phyloP scores from a whole-genome alignment of 768 basidiomycete species.

The Podaxis sp. region DNA sequence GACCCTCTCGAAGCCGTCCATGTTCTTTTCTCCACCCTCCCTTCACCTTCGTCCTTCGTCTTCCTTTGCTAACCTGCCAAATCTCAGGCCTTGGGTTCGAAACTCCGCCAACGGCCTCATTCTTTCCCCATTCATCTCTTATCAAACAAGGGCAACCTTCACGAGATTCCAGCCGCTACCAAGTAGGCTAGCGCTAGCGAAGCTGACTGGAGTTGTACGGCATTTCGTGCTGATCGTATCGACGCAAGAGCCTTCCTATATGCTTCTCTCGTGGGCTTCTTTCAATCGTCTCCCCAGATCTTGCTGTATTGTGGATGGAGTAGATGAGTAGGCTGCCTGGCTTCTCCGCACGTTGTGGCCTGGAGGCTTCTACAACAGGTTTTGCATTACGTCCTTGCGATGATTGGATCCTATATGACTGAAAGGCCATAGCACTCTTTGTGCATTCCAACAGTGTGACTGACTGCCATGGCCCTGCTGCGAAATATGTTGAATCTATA shows the following conservation, averaged over 20 bases:
- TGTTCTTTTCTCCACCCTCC: background rate
- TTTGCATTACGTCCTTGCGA: background rate
- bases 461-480: background rate
- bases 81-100: background rate
- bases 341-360: background rate
- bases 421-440: constrained; percentile 16
- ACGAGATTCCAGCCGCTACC: background rate
- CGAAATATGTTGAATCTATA: constrained; percentile 81
- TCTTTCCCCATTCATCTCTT: constrained; percentile 12
- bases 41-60: background rate
- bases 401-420: background rate
- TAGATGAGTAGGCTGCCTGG: background rate
- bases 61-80: background rate
- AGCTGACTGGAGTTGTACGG: background rate
- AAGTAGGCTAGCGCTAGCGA: background rate
- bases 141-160: constrained; percentile 13
- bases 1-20: background rate
- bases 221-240: background rate
- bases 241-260: background rate
- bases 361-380: too few species aligned
- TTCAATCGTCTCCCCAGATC: constrained; percentile 1
- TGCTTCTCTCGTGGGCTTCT: background rate
- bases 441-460: background rate
- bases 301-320: background rate
- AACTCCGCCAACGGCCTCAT: background rate